Evolutionary conservation across 768 basidiomycete species (phyloP).

Genomic region (Neoboletus brunneissimus): DNA sequence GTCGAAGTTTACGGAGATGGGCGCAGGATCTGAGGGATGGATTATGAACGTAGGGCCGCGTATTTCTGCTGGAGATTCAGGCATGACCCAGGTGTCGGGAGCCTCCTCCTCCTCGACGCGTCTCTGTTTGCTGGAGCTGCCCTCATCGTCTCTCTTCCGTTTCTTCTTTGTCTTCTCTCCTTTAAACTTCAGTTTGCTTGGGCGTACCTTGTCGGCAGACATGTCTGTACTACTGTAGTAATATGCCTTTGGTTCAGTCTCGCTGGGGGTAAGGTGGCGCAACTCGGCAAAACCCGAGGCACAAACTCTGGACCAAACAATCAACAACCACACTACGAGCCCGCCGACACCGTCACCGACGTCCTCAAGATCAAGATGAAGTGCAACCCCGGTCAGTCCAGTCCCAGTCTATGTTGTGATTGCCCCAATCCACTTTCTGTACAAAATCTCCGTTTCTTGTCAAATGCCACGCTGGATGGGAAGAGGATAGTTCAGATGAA

Average conservation of each 20-base stretch:
- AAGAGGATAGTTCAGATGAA: slow-evolving; percentile 41
- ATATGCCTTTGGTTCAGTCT: neutral
- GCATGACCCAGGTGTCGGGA: slow-evolving; percentile 77
- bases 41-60: slow-evolving; percentile 85
- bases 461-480: slow-evolving; percentile 54
- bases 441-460: slow-evolving; percentile 29
- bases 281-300: slow-evolving; percentile 24
- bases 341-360: slow-evolving; percentile 49
- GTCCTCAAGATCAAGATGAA: slow-evolving; percentile 75
- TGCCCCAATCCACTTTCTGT: slow-evolving; percentile 18
- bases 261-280: neutral
- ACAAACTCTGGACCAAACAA: slow-evolving; percentile 40
- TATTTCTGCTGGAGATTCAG: slow-evolving; percentile 67
- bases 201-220: slow-evolving; percentile 51
- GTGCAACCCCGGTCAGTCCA: slow-evolving; percentile 74
- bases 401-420: slow-evolving; percentile 18
- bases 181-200: slow-evolving; percentile 83
- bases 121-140: slow-evolving; percentile 41
- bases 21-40: slow-evolving; percentile 77
- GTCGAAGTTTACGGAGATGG: slow-evolving; percentile 76
- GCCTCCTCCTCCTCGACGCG: slow-evolving; percentile 59
- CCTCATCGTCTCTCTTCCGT: slow-evolving; percentile 58
- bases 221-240: slow-evolving; percentile 18
- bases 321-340: slow-evolving; percentile 20
- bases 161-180: slow-evolving; percentile 86